Evolutionary conservation across 441 rosid genomes (phyloP), one percentile per base, ranked within the genome.

Genomic region (Theobroma grandiflorum): DNA sequence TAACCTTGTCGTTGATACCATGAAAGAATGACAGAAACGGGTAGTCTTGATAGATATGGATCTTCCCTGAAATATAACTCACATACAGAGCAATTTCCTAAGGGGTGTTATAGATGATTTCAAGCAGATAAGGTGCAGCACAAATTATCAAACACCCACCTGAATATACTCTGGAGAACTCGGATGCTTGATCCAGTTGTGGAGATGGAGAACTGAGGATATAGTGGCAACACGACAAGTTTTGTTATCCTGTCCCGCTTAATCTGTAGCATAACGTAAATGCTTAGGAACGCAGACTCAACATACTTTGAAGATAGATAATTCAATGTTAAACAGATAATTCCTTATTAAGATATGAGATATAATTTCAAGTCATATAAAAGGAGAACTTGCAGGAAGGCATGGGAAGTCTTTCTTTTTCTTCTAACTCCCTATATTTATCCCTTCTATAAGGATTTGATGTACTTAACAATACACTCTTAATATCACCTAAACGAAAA

Each of bases 1-100:
- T 95, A 97, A 70, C 99, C 99, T 84, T 89, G 87, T 62, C 98
- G 89, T 80, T 91, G 95, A 84, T 97, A 97, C 98, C 99, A 97
- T 1, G 97, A 97, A 81, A 82, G 74, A 77, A 97, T 92, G 33
- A 95, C 81, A 82, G 96, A 90, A 84, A 97, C 90, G 20, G 98
- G 99, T 77, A 95, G 75, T 67, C 86, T 81, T 16, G 99, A 93
- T n/a, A 97, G 90, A 87, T 89, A 88, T 2, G 86, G 61, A 80
- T 95, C 98, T 86, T 89, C 83, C 89, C 98, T 94, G 92, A 81
- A 83, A 83, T 55, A 75, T 80, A 45, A 84, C 43, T 62, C 78
- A 53, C 72, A 74, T 75, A 57, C 69, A 82, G 64, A 52, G 35
- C 68, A 61, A 22, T 72, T 75, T 50, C 8, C 45, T 81, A 69